phyloP scores from a whole-genome alignment of 139 green algal genomes.

The Astrephomene gubernaculifera region DNA sequence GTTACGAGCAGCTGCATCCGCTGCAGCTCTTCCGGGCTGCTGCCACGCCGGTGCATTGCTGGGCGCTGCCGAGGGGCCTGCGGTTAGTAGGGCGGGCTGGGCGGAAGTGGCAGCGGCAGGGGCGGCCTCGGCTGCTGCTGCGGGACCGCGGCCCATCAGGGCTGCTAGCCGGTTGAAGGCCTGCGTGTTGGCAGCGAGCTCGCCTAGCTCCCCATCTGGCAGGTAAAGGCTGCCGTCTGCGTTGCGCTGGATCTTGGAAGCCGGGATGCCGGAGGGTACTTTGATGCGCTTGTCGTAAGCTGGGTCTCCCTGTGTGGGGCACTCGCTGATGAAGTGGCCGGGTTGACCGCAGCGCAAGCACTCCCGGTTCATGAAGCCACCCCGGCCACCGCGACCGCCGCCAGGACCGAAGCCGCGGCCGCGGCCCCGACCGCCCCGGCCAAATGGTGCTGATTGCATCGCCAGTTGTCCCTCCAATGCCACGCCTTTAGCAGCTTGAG shows the following conservation, averaged over 20 bases:
- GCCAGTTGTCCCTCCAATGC: slow-evolving; percentile 16
- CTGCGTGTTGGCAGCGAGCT: slow-evolving; percentile 44
- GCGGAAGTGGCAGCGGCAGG: too few relatives aligned
- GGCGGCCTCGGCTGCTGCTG: not conserved
- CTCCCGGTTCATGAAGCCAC: slow-evolving; percentile 46
- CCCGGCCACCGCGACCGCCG: slow-evolving; percentile 31
- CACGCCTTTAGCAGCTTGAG: slow-evolving; percentile 6
- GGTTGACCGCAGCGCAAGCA: slow-evolving; percentile 64
- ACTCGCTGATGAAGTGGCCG: slow-evolving; percentile 74
- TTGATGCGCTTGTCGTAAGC: slow-evolving; percentile 36
- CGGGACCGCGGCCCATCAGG: slow-evolving; percentile 26
- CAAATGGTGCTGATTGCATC: not conserved
- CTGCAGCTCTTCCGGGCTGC: not conserved
- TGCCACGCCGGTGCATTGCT: not conserved
- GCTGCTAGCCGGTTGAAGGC: slow-evolving; percentile 47
- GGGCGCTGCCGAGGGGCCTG: not conserved
- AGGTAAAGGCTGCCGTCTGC: slow-evolving; percentile 52
- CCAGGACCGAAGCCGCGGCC: slow-evolving; percentile 17
- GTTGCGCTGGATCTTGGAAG: slow-evolving; percentile 47
- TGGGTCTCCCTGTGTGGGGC: slow-evolving; percentile 78
- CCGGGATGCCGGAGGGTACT: slow-evolving; percentile 46
- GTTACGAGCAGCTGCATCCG: not conserved
- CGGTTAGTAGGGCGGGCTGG: too few relatives aligned
- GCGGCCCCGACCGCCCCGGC: not conserved
- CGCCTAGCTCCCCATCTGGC: slow-evolving; percentile 47